phyloP scores from a whole-genome alignment of 1,284 basidiomycete genomes.

The Trametes hirsuta region DNA sequence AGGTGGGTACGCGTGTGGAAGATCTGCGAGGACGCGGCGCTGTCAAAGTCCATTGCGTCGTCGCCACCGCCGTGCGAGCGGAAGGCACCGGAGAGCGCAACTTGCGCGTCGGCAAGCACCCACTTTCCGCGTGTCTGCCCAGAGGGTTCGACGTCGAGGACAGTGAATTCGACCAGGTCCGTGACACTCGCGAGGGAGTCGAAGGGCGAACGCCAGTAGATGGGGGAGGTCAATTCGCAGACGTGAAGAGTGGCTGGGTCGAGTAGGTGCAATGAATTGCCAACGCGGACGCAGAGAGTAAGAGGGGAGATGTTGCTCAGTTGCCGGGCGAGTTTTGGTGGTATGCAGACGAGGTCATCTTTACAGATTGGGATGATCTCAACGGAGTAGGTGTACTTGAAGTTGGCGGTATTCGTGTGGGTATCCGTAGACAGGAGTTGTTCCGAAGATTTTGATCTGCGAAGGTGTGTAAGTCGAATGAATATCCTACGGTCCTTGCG shows the following conservation, averaged over 20 bases:
- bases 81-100: conserved; percentile 85
- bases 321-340: conserved; percentile 78
- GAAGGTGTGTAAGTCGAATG: neutral
- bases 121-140: conserved; percentile 72
- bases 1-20: conserved; percentile 97
- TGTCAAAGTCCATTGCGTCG: conserved; percentile 63
- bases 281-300: conserved; percentile 88
- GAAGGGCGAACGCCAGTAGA: conserved; percentile 94
- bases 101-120: conserved; percentile 93
- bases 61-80: conserved; percentile 45
- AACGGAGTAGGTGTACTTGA: conserved; percentile 98
- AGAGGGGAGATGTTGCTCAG: conserved; percentile 90
- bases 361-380: conserved; percentile 98
- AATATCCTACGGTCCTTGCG: conserved; percentile 5
- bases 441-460: conserved; percentile 88
- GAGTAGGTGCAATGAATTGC: conserved; percentile 89
- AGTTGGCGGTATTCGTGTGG: conserved; percentile 91
- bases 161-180: conserved; percentile 93
- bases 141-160: conserved; percentile 92
- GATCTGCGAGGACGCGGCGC: conserved; percentile 65
- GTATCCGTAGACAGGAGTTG: conserved; percentile 93
- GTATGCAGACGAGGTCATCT: conserved; percentile 94
- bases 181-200: conserved; percentile 80
- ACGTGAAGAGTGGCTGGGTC: conserved; percentile 88
- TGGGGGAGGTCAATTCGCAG: conserved; percentile 79